A percentile compares a stretch with the other conserved stretches of the same genome.
Conservation (phyloP, 192 early-diverging fungal genomes). For the Backusella tuberculispora region DNA sequence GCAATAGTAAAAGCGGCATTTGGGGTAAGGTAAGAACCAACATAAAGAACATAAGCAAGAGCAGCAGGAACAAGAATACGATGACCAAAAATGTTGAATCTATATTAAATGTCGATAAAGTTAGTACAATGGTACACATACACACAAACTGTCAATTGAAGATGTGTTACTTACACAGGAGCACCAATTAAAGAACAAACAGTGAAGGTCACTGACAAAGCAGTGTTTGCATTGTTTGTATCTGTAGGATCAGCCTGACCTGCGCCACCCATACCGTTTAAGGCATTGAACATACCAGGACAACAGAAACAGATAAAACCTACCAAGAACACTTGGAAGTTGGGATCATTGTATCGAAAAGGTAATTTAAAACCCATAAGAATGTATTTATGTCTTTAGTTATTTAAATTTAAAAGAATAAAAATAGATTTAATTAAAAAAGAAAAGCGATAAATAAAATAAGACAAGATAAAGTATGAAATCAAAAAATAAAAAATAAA, state of each 20-base stretch:
- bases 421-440: constrained; percentile 1
- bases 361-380: constrained; percentile 32
- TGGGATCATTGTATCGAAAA: constrained; percentile 36
- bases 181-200: constrained; percentile 77
- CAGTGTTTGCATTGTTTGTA: constrained; percentile 80
- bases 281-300: constrained; percentile 65
- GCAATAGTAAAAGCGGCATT: constrained; percentile 67
- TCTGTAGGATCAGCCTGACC: constrained; percentile 66
- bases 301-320: constrained; percentile 49
- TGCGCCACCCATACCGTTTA: constrained; percentile 66
- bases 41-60: constrained; percentile 74
- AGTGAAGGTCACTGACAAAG: constrained; percentile 77
- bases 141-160: background rate
- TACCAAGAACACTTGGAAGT: constrained; percentile 42
- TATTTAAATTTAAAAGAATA: background rate
- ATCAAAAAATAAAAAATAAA: background rate
- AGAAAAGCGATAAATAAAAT: background rate
- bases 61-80: constrained; percentile 70
- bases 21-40: constrained; percentile 71
- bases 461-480: background rate
- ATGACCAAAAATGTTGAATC: constrained; percentile 80
- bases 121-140: constrained; percentile 27
- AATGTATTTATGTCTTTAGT: background rate
- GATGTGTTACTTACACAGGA: constrained; percentile 47
- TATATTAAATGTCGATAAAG: constrained; percentile 65